Base-by-base conservation (phyloP, 176 grass and related monocot species). In the Eleusine coracana region DNA sequence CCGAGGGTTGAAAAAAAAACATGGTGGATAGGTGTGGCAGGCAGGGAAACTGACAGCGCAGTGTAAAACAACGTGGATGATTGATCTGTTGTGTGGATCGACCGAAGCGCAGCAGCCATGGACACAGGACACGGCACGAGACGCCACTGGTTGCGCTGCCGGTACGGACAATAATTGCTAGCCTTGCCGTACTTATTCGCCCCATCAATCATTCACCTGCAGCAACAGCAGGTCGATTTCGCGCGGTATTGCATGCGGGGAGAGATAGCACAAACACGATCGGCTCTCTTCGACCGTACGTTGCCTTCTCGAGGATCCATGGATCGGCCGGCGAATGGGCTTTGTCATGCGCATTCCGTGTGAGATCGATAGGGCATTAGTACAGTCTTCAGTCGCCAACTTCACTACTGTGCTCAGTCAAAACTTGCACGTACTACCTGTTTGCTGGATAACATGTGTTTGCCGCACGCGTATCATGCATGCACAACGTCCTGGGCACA, bases 151-250 rank as follows among this genome's bases (percentile, higher is more conserved):
- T 75, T 39, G 59, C 21, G 55, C 59, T 39, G 76, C 41, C 70
- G n/a, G 73, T 73, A 86, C 83, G 88, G 83, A 66, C 72, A 54
- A 80, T 77, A 39, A 71, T 71, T 71, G 82, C 60, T 41, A 78
- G 66, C 59, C 58, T 23, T 48, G 83, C 37, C 83, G 79, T 89
- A 73, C 79, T 82, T 61, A 77, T 78, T 86, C 79, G 29, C 51
- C 78, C 1, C 21, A 10, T 59, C 56, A n/a, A 89, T 86, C 88
- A 86, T 67, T 34, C 78, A 54, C 78, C 66, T 18, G 62, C 62
- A 34, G 64, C 62, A 34, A 54, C 42, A 18, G 71, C 54, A 11
- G 64, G 50, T 65, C 29, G n/a, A 9, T 66, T 25, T 42, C 58
- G 40, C 6, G 49, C 42, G 59, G 18, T 23, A 46, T 29, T 55